Base-by-base conservation (phyloP, 139 green algal species). In the Trebouxia sp. region DNA sequence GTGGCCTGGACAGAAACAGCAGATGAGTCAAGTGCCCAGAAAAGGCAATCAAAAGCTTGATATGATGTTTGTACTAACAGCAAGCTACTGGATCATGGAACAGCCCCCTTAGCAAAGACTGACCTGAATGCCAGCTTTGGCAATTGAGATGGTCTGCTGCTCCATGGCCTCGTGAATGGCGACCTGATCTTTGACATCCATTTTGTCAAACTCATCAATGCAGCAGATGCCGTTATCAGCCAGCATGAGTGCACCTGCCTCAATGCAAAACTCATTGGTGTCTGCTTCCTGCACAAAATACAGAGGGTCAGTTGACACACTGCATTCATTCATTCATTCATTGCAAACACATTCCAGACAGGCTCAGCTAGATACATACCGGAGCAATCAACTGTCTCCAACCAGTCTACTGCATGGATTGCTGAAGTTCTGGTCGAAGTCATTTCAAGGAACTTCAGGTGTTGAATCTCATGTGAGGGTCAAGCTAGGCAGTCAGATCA, bases 91-190 rank as follows among this genome's bases (percentile, higher is more conserved):
- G 55, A n/a, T 39, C 15, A 1, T 37, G 56, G 17, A 22, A 69
- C 26, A 69, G 3, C 26, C 28, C 17, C 17, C 3, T 3, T 35
- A 37, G 56, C 2, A 26, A 53, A 53, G 35, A n/a, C 82, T 12
- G 35, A 91, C 89, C 82, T 96, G 92, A 72, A 99, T 97, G 76
- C 95, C 96, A 50, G 96, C 96, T 86, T 99, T 99, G 83, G 95
- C 94, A 69, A 99, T 98, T 79, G 93, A 98, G 81, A 99, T 99
- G 75, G 96, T 98, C 90, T 99, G 97, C 91, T 99, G 97, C 91
- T 99, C 94, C 96, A 99, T 99, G 79, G 96, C 97, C 86, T 98
- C 93, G 86, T 97, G 93, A 66, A 97, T 97, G 43, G 93, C 93
- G 41, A 90, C 91, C 90, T 97, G 93, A 83, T 97, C 94, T 83